A percentile compares a stretch with the other conserved stretches of the same genome.
Evolutionary conservation across 2,329 filamentous ascomycete species (phyloP).

Genomic region (Trichoderma cornu-damae): DNA sequence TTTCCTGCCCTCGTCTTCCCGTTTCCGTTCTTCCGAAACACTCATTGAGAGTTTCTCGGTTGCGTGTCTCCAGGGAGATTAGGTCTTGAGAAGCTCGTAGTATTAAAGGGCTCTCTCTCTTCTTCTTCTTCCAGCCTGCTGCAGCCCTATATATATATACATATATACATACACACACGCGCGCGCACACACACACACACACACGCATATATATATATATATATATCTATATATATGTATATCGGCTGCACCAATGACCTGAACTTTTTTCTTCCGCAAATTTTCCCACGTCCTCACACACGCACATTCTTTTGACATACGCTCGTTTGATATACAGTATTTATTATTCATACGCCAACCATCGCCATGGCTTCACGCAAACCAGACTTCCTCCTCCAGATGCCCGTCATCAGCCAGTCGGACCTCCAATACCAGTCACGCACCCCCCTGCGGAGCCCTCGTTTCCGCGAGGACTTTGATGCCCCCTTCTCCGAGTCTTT

Average conservation of each 20-base stretch:
- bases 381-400: conserved; percentile 27
- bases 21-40: conserved; percentile 4
- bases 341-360: neutral
- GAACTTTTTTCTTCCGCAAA: neutral
- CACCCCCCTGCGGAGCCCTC: conserved; percentile 28
- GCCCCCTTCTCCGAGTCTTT: conserved; percentile 36
- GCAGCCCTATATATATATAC: neutral
- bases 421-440: conserved; percentile 13
- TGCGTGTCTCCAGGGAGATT: conserved; percentile 7
- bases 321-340: neutral
- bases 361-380: conserved; percentile 27
- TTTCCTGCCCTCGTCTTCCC: neutral
- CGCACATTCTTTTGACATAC: conserved; percentile 1
- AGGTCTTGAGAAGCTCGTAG: neutral
- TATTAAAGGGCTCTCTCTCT: neutral
- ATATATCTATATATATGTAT: neutral
- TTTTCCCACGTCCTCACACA: neutral
- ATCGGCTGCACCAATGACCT: conserved; percentile 6
- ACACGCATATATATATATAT: no score
- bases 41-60: neutral
- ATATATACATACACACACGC: no score
- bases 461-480: conserved; percentile 37
- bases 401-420: conserved; percentile 23
- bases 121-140: conserved; percentile 3
- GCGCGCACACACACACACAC: no score